Evolutionary conservation across 768 basidiomycete genomes (phyloP).

Genomic region (Udeniomyces megalosporus): DNA sequence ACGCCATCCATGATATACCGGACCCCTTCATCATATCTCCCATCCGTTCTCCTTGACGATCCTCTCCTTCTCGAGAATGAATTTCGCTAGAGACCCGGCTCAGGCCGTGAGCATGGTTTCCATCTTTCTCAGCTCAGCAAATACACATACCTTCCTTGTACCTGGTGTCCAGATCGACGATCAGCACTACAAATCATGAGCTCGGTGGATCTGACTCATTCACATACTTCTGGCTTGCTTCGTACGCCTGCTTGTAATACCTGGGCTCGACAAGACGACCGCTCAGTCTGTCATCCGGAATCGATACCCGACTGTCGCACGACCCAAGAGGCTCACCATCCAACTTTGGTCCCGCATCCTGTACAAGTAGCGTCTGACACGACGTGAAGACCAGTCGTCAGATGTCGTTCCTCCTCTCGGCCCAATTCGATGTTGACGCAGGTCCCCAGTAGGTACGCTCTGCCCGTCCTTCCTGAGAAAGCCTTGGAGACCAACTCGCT

Average conservation of each 20-base stretch:
- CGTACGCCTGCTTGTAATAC: conserved; percentile 27
- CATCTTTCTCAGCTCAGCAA: background rate
- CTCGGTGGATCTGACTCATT: too few relatives aligned
- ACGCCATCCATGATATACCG: background rate
- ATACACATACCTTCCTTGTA: conserved; percentile 28
- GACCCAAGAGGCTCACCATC: conserved; percentile 20
- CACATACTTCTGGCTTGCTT: conserved; percentile 22
- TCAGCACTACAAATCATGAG: background rate
- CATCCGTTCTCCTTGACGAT: conserved; percentile 30
- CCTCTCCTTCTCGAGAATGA: conserved; percentile 27
- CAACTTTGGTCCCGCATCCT: background rate
- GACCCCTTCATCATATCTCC: conserved; percentile 2
- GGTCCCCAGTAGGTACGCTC: conserved; percentile 26
- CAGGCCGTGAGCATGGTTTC: background rate
- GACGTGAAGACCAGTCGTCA: conserved; percentile 28
- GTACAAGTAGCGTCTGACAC: conserved; percentile 13
- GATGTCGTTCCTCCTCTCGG: conserved; percentile 23
- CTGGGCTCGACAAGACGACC: conserved; percentile 19
- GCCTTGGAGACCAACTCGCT: conserved; percentile 29
- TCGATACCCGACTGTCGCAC: too few relatives aligned
- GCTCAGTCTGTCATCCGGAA: too few relatives aligned
- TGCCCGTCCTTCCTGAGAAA: conserved; percentile 25
- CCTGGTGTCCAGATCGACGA: background rate
- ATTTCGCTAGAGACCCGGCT: conserved; percentile 19
- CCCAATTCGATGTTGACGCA: conserved; percentile 27